phyloP scores from a whole-genome alignment of 73 alveolate species.

The Tetrahymena malaccensis region DNA sequence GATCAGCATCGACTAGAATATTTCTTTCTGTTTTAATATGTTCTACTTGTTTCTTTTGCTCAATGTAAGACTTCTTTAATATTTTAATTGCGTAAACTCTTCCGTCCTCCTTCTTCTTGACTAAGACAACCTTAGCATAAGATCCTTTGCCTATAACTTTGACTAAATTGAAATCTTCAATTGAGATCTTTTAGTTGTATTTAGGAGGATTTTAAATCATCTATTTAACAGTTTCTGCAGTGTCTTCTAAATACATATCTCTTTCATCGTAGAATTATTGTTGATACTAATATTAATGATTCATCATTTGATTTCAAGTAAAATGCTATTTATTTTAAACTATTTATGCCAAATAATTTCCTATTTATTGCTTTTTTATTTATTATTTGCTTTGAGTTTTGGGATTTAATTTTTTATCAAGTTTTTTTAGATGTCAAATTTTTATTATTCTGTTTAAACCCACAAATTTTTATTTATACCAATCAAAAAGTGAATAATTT shows the following conservation, averaged over 20 bases:
- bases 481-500: not conserved
- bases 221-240: not conserved
- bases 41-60: slow-evolving; percentile 68
- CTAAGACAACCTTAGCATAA: slow-evolving; percentile 82
- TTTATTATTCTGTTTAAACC: not conserved
- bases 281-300: not conserved
- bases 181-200: slow-evolving; percentile 33
- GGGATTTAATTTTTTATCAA: not conserved
- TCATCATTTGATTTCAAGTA: not conserved
- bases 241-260: not conserved
- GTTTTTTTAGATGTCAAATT: not conserved
- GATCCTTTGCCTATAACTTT: slow-evolving; percentile 89
- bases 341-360: not conserved
- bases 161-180: slow-evolving; percentile 69
- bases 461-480: not conserved
- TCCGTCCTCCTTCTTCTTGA: slow-evolving; percentile 62
- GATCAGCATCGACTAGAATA: slow-evolving; percentile 62
- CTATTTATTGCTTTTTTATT: not conserved
- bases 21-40: slow-evolving; percentile 77
- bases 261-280: not conserved
- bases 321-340: not conserved
- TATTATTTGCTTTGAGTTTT: not conserved
- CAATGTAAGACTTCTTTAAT: slow-evolving; percentile 68
- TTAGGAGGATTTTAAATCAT: not conserved
- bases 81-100: slow-evolving; percentile 83